These are phyloP conservation scores for Nakaseomyces kungkrabaensis DNA, from an alignment of 1,139 yeast species.

Conservation along the genomic window DNA sequence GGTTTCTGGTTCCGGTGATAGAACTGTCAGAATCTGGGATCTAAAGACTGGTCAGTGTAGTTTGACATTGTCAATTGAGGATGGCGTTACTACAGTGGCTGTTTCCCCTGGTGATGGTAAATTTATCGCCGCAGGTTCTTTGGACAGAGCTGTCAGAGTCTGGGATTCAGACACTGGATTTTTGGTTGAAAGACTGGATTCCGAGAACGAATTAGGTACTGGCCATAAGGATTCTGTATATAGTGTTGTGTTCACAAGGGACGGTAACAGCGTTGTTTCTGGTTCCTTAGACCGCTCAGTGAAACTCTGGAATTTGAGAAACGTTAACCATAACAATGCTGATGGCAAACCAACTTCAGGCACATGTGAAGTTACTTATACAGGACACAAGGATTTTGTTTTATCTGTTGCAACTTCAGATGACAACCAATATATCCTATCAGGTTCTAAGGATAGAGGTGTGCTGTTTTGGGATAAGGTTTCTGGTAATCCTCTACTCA, in stretches of 20 bases:
- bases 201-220: slow-evolving; percentile 76
- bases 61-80: slow-evolving; percentile 82
- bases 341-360: slow-evolving; percentile 31
- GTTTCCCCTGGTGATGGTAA: slow-evolving; percentile 86
- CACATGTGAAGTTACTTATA: slow-evolving; percentile 82
- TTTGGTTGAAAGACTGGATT: slow-evolving; percentile 85
- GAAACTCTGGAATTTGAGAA: slow-evolving; percentile 82
- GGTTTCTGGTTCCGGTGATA: slow-evolving; percentile 94
- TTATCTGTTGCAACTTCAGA: slow-evolving; percentile 91
- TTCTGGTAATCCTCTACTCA: slow-evolving; percentile 84
- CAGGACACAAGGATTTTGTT: slow-evolving; percentile 95
- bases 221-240: slow-evolving; percentile 97
- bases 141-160: slow-evolving; percentile 90
- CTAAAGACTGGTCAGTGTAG: slow-evolving; percentile 85
- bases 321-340: slow-evolving; percentile 32
- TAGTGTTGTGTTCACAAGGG: slow-evolving; percentile 86
- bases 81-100: slow-evolving; percentile 96
- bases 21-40: slow-evolving; percentile 97
- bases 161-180: slow-evolving; percentile 96
- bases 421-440: slow-evolving; percentile 79
- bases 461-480: slow-evolving; percentile 95
- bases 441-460: slow-evolving; percentile 96
- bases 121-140: slow-evolving; percentile 90
- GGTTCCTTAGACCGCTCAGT: slow-evolving; percentile 95
- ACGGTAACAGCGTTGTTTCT: slow-evolving; percentile 85